Percentiles rank a stretch among this genome's conserved stretches.
Evolutionary conservation across 2,329 filamentous ascomycete species (phyloP).

Genomic region (Pseudogymnoascus pannorum): DNA sequence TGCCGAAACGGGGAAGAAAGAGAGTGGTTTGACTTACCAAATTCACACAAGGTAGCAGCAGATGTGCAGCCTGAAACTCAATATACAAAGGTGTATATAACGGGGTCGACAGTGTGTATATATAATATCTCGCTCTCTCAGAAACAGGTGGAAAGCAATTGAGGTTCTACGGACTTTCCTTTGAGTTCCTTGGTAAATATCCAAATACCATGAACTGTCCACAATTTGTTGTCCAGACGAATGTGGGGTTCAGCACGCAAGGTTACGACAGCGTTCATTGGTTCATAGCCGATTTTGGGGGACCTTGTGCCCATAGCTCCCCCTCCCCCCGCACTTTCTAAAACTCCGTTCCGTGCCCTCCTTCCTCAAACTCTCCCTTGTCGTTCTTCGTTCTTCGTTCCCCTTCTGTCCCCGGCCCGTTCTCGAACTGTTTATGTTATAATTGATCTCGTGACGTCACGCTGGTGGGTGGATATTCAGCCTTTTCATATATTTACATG

Average conservation of each 20-base stretch:
- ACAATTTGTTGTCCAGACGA: constrained; percentile 5
- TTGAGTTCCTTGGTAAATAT: neutral
- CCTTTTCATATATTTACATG: neutral
- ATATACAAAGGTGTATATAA: neutral
- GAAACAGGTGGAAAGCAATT: neutral
- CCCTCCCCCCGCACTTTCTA: constrained; percentile 1
- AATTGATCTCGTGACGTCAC: neutral
- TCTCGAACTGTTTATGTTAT: too few species aligned
- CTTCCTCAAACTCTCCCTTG: neutral
- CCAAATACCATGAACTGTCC: constrained; percentile 5
- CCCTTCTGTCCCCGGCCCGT: neutral
- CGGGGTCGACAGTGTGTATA: neutral
- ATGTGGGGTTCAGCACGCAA: constrained; percentile 6
- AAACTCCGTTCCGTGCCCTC: neutral
- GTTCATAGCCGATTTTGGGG: neutral
- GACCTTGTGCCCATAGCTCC: neutral
- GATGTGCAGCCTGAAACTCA: neutral
- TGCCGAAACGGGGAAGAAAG: neutral
- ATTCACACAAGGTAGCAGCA: constrained; percentile 1
- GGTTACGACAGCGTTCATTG: neutral
- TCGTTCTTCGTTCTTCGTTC: neutral
- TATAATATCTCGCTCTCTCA: neutral
- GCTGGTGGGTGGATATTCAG: neutral
- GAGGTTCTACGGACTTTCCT: constrained; percentile 1
- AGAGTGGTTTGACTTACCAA: neutral